These are phyloP conservation scores for Aspergillus oerlinghausenensis DNA, from an alignment of 2,329 filamentous ascomycete species.

Conservation along the genomic window DNA sequence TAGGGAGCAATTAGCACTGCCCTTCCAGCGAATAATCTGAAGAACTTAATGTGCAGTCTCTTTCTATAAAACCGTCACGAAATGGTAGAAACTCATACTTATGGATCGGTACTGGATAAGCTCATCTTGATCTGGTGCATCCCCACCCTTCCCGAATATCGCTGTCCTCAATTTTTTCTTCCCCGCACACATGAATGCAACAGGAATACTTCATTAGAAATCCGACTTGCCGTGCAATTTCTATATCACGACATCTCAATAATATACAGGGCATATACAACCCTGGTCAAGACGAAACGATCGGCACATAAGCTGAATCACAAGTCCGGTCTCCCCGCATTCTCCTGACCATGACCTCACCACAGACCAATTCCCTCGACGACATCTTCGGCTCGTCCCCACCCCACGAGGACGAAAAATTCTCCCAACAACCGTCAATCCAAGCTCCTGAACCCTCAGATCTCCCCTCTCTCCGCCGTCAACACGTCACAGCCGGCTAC, in stretches of 20 bases:
- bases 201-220: neutral
- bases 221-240: neutral
- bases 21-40: neutral
- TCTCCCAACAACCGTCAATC: neutral
- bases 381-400: conserved; percentile 42
- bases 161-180: neutral
- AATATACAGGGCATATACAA: neutral
- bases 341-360: neutral
- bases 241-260: neutral
- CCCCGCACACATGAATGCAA: neutral
- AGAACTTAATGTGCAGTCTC: neutral
- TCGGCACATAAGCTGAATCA: neutral
- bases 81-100: neutral
- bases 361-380: conserved; percentile 29
- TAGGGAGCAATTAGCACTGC: neutral
- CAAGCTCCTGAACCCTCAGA: conserved; percentile 54
- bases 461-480: conserved; percentile 66
- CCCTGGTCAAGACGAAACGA: neutral
- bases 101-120: neutral
- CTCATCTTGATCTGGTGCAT: neutral
- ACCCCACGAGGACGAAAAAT: conserved; percentile 8
- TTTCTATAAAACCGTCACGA: neutral
- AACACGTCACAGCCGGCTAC: conserved; percentile 82
- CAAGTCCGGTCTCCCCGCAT: neutral
- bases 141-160: neutral